These are phyloP conservation scores for Chlamydomonas sphaeroides DNA, from an alignment of 139 green algal genomes.

Conservation along the genomic window DNA sequence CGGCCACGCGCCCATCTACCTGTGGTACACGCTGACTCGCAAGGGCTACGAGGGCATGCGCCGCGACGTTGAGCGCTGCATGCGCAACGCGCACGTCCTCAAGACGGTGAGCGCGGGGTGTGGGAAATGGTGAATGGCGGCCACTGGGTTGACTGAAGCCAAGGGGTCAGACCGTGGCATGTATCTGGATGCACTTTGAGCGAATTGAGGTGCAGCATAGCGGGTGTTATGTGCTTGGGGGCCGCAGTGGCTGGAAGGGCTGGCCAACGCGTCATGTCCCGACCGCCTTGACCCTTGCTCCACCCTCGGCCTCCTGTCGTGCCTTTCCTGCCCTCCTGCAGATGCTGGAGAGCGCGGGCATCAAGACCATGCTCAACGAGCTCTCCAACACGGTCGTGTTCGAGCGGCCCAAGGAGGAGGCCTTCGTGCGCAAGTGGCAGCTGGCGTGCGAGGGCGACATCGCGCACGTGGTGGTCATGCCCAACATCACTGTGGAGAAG, in stretches of 20 bases:
- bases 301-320: background rate
- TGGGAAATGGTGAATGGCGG: too few relatives aligned
- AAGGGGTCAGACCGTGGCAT: too few relatives aligned
- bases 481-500: conserved; percentile 92
- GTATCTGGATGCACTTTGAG: too few relatives aligned
- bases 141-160: too few relatives aligned
- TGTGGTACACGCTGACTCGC: conserved; percentile 95
- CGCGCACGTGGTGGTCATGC: conserved; percentile 98
- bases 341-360: conserved; percentile 79
- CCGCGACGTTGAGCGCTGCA: conserved; percentile 93
- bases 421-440: conserved; percentile 96
- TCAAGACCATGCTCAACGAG: conserved; percentile 94
- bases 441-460: conserved; percentile 95
- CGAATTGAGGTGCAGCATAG: too few relatives aligned
- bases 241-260: too few relatives aligned
- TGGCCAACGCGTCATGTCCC: too few relatives aligned
- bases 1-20: conserved; percentile 95
- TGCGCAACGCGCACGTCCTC: conserved; percentile 91
- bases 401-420: conserved; percentile 86
- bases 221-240: too few relatives aligned
- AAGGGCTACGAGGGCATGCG: conserved; percentile 92
- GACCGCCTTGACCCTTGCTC: background rate
- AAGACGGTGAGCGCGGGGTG: conserved; percentile 18
- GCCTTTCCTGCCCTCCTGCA: too few relatives aligned
- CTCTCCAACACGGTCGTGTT: conserved; percentile 94